Conservation (phyloP, 495 filamentous ascomycete species). For the Parmelia sp. region DNA sequence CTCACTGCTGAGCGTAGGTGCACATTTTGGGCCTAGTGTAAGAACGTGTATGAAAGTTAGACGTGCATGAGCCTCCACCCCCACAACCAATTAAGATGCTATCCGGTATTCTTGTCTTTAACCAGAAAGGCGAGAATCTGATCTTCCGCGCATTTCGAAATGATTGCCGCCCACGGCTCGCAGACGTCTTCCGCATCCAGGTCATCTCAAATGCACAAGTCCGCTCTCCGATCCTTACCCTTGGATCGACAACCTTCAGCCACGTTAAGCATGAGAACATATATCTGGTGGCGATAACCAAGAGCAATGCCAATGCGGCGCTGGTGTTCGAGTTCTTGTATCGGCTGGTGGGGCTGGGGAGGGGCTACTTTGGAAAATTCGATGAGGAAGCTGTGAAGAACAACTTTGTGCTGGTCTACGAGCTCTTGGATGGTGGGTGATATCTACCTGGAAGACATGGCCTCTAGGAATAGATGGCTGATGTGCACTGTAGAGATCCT, state of each 20-base stretch:
- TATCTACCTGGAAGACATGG: not conserved
- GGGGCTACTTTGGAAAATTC: slow-evolving; percentile 97
- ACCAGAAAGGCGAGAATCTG: slow-evolving; percentile 99
- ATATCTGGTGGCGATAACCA: slow-evolving; percentile 94
- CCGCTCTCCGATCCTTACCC: slow-evolving; percentile 92
- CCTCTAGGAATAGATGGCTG: not conserved
- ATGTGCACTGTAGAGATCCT: slow-evolving; percentile 71
- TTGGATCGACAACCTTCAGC: slow-evolving; percentile 97
- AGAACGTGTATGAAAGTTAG: not conserved
- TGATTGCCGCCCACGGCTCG: slow-evolving; percentile 91
- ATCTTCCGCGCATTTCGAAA: slow-evolving; percentile 98
- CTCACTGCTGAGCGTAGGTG: not conserved
- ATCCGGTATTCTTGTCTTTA: slow-evolving; percentile 95
- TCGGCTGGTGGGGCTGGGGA: slow-evolving; percentile 80
- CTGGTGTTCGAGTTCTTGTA: slow-evolving; percentile 98
- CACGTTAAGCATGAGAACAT: slow-evolving; percentile 99
- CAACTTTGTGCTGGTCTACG: slow-evolving; percentile 98
- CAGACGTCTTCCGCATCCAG: slow-evolving; percentile 99
- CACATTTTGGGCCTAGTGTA: not conserved
- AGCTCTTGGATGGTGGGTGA: slow-evolving; percentile 81
- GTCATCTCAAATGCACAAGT: slow-evolving; percentile 98
- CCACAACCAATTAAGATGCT: slow-evolving; percentile 53
- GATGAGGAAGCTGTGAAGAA: slow-evolving; percentile 99
- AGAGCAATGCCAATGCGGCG: slow-evolving; percentile 99
- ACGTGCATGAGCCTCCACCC: not conserved